Base-by-base conservation (phyloP, 169 alveolate genomes). In the Plasmodium inui region DNA sequence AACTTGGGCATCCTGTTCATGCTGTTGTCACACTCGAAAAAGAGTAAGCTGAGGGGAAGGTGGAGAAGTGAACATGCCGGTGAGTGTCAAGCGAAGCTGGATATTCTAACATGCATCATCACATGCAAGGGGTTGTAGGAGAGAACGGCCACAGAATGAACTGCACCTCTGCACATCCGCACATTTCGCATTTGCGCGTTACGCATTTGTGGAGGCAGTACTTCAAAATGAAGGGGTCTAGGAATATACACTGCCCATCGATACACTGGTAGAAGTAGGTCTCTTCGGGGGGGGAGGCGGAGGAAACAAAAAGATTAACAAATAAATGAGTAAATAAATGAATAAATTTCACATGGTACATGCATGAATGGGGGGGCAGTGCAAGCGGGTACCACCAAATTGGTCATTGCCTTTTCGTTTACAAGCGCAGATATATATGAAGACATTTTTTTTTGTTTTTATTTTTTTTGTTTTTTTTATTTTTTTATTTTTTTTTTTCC, bases 151-250 rank as follows among this genome's bases (percentile, higher is more conserved):
- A 44, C 22, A 32, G 26, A 39, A 46, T 39, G 55, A 22, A 79
- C 28, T 10, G 10, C 55, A 8, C 14, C n/a, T n/a, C 0, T 19
- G 32, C 74, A 34, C 3, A 30, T 30, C 28, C 3, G 32, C 74
- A 34, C 3, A 30, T 30, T 28, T 17, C 39, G 53, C 53, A 72
- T 73, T 53, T 30, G 32, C 19, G 17, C 78, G 30, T 28, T 81
- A 28, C 32, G n/a, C 17, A 46, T 41, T 3, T 26, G n/a, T 10
- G 28, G 57, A 10, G 57, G 57, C 5, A 9, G 14, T 76, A 86
- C 94, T 88, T 88, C 39, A 88, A 79, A 37, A 88, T 79, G 41
- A 88, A 88, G 17, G 94, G 94, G 55, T 88, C 94, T 32, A 88
- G 82, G 82, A 41, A 88, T 55, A 88, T 88, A 10, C 94, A 88